These are phyloP conservation scores for Solanum medicagineum DNA, from an alignment of 257 asterid species.

Conservation along the genomic window DNA sequence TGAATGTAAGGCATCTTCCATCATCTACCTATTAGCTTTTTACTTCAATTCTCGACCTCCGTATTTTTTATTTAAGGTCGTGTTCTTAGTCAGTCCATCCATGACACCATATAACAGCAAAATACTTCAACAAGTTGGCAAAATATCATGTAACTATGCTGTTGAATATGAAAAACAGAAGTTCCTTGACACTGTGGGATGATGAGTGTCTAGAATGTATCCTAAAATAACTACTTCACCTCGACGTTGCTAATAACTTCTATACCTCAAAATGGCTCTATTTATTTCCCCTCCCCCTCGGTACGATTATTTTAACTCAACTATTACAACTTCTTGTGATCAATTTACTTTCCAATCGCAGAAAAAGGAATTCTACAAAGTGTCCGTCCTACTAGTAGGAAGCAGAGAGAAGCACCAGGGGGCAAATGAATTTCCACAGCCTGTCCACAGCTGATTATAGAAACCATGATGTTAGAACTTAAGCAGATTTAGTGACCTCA, in stretches of 20 bases:
- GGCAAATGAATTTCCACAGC: background rate
- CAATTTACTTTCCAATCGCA: background rate
- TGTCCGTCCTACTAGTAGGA: background rate
- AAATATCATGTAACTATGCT: background rate
- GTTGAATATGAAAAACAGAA: background rate
- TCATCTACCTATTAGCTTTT: too few species aligned
- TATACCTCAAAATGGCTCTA: background rate
- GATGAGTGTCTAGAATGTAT: background rate
- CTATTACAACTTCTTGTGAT: background rate
- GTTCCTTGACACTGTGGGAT: background rate
- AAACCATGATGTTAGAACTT: constrained; percentile 1
- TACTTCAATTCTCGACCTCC: too few species aligned
- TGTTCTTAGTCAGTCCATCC: background rate
- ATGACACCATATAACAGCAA: background rate
- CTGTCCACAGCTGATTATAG: background rate
- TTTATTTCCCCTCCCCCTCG: background rate
- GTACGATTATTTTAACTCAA: background rate
- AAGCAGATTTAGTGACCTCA: constrained; percentile 66
- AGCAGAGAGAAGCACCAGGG: background rate
- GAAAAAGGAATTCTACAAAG: background rate
- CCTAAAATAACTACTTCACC: background rate
- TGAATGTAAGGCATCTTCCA: background rate
- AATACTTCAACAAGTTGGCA: background rate
- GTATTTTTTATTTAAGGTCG: too few species aligned
- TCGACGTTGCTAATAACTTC: background rate